These are phyloP conservation scores for Paecilomyces dactylethromorphus DNA, from an alignment of 2,329 filamentous ascomycete species.

Conservation along the genomic window DNA sequence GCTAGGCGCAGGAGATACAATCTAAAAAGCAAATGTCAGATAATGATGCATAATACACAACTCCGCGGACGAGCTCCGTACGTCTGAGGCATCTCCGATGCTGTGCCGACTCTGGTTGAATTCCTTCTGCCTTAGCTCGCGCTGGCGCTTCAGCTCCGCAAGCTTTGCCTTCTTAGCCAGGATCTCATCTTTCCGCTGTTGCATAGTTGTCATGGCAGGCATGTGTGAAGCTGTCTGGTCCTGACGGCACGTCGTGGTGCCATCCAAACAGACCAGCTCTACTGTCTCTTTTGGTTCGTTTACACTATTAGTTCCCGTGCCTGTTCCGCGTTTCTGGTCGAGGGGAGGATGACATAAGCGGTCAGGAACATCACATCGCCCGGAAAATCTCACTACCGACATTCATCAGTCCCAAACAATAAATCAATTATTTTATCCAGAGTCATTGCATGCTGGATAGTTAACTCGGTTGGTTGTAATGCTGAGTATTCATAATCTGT, in stretches of 20 bases:
- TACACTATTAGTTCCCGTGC: not conserved
- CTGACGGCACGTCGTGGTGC: not conserved
- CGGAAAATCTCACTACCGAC: constrained; percentile 36
- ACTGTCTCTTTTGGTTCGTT: not conserved
- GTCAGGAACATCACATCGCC: constrained; percentile 18
- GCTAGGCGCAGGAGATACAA: constrained; percentile 64
- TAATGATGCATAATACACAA: constrained; percentile 9
- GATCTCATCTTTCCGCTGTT: constrained; percentile 88
- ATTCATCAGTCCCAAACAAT: not conserved
- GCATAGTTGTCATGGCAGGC: constrained; percentile 35
- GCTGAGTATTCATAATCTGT: too few relatives aligned
- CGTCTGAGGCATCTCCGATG: constrained; percentile 64
- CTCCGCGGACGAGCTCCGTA: constrained; percentile 36
- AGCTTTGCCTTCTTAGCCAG: constrained; percentile 95
- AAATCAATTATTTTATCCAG: too few relatives aligned
- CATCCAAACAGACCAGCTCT: not conserved
- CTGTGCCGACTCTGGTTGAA: constrained; percentile 63
- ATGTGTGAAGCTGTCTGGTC: not conserved
- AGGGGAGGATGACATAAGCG: constrained; percentile 32
- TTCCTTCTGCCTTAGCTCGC: constrained; percentile 75
- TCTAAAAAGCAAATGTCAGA: constrained; percentile 33
- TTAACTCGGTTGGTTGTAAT: too few relatives aligned
- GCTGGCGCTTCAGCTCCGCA: constrained; percentile 87
- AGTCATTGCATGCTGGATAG: too few relatives aligned
- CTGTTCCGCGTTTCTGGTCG: not conserved